Percentiles rank a stretch among this genome's conserved stretches.
Evolutionary conservation across 208 protist genomes (phyloP).

Genomic region (Leishmania major): DNA sequence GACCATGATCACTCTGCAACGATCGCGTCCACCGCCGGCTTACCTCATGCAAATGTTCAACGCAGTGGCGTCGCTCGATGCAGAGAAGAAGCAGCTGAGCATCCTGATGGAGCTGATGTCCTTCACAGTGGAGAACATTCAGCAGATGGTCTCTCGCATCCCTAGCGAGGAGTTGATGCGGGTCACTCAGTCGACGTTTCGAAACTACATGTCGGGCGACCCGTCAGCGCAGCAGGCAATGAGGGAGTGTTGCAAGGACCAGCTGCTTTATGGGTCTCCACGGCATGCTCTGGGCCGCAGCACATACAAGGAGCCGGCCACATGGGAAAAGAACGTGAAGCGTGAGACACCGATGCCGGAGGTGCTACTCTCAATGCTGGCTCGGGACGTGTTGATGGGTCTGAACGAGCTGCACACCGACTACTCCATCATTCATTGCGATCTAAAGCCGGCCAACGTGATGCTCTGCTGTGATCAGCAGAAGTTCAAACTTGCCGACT

Average conservation of each 20-base stretch:
- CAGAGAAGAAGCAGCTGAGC: constrained; percentile 65
- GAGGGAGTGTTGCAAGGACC: constrained; percentile 44
- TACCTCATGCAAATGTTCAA: constrained; percentile 90
- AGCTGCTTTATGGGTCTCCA: constrained; percentile 48
- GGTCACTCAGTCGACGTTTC: constrained; percentile 73
- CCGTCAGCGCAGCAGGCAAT: constrained; percentile 21
- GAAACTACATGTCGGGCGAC: constrained; percentile 46
- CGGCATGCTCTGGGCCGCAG: constrained; percentile 66
- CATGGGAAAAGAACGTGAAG: constrained; percentile 89
- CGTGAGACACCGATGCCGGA: constrained; percentile 99
- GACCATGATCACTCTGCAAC: constrained; percentile 82
- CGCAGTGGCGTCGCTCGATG: constrained; percentile 61
- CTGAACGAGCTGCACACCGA: constrained; percentile 87
- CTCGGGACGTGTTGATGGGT: constrained; percentile 92
- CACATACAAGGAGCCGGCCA: constrained; percentile 55
- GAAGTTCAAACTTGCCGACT: constrained; percentile 87
- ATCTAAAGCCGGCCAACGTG: constrained; percentile 97
- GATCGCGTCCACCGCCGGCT: constrained; percentile 34
- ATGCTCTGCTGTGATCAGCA: constrained; percentile 77
- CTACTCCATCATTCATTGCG: constrained; percentile 94
- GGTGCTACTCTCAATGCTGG: constrained; percentile 99
- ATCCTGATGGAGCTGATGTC: constrained; percentile 90
- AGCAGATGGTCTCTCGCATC: constrained; percentile 80
- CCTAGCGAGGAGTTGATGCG: constrained; percentile 66
- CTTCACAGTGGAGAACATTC: constrained; percentile 75